Evolutionary conservation across 495 filamentous ascomycete genomes (phyloP), one percentile per base, ranked within the genome.

Genomic region (Neurospora terricola): DNA sequence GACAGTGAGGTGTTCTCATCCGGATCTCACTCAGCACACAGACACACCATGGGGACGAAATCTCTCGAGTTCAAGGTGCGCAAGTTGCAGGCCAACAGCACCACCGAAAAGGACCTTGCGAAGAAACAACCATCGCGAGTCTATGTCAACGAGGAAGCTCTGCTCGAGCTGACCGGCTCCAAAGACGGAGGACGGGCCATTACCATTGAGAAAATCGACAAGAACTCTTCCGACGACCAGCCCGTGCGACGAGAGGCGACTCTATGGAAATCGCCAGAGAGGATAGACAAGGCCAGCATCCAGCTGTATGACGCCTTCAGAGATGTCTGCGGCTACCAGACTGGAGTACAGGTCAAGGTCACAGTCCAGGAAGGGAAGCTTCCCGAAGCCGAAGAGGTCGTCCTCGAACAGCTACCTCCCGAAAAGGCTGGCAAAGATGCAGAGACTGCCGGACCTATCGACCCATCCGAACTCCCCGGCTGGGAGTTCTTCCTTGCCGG

Each of bases 281-380:
- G 88, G 74, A 85, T 91, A 48, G 87, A 90, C 75, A 89, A 86
- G 71, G 84, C 88, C 36, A 84, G 91, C 36, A 84, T 90, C 5
- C 89, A 91, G 80, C 88, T 88, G 71, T 91, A 90, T 34, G 88
- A 90, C 70, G 84, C 84, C 27, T 88, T 93, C 69, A 89, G 91
- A 73, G 86, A 88, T 23, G 85, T 84, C 27, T 92, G 90, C 76
- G 86, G 84, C 43, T 87, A 92, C 77, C 90, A 89, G 62, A 80
- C 91, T 2, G 89, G 87, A 5, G 90, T 91, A 71, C 86, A 88
- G 68, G 81, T 92, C 18, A 82, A 80, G 30, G 85, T 93, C 73
- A 84, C 81, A 1, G 62, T 79, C 18, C 69, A 80, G 69, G 77
- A 79, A 43, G 80, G 78, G 37, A 69, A 78, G 40, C 74, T 83